Base-by-base conservation (phyloP, 116 monocot genomes). In the Iris pallida region DNA sequence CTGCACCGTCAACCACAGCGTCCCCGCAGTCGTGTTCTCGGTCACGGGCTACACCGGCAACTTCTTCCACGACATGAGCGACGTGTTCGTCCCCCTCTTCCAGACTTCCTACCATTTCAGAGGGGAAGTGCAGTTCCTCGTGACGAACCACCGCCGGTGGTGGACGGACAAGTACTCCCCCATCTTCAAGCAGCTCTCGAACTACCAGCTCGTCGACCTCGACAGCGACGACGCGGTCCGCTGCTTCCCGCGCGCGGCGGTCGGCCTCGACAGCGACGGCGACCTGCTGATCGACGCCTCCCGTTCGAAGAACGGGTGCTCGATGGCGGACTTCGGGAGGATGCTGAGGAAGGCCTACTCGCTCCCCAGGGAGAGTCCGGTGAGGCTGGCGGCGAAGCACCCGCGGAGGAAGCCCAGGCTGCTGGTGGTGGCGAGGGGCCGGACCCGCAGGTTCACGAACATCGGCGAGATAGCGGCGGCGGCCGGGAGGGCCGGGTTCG, bases 11-110 rank as follows among this genome's bases (percentile, higher is more conserved):
- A 42, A 71, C 16, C 87, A 83, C 71, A 43, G 55, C 16, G 71
- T 75, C 15, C 87, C 87, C 0, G 80, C 73, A 1, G 16, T 87
- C 11, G 12, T 87, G 15, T 83, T 87, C 68, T 83, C 87, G 0
- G 17, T 63, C 17, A 70, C 66, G 12, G 86, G 86, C 0, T 87
- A 79, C 70, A 68, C 77, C 7, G 83, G 86, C n/a, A 87, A 87
- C 45, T 61, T 74, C 55, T 82, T 86, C 76, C 86, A 86, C 44
- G 82, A 82, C 68, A 82, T 86, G 76, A 73, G 79, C 6, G 86
- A 86, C 41, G 68, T 82, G 1, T 40, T 79, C 13, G 49, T 86
- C n/a, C 86, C 86, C 0, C 66, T 86, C 4, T 82, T 79, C 63
- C 66, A 70, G 4, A 82, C 79, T 6, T 65, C 86, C 7, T 66